Base-by-base conservation (phyloP, 139 green algal species). In the Auxenochlorella pyrenoidosa region DNA sequence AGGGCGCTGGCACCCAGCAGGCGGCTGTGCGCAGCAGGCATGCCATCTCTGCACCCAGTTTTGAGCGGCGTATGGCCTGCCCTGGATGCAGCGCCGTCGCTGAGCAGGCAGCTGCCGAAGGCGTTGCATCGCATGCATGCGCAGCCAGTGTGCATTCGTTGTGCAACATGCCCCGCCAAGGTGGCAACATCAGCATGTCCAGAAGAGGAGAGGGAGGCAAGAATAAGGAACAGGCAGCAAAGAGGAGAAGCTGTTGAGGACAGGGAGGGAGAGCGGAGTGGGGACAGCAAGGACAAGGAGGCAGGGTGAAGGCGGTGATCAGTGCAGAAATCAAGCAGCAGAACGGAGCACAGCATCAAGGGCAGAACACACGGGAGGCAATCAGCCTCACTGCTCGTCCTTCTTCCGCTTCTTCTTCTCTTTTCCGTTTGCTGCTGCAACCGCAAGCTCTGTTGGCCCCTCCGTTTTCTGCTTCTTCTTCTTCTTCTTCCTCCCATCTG, bases 341-440 rank as follows among this genome's bases (percentile, higher is more conserved):
- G 22, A 43, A 43, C 10, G n/a, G 68, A 76, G 70, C n/a, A 43
- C 15, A 47, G 36, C 8, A 30, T 28, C 3, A 21, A 73, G 32
- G 66, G 40, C 72, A 58, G 72, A 2, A 54, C 5, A 18, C 12
- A 22, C 24, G 47, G 38, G 15, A 71, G 30, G 8, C 24, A 51
- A 59, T 40, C 38, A 4, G 24, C 10, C 40, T 60, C 43, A 80
- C 75, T 34, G 32, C 41, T 78, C 44, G 68, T 47, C 84, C 84
- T 89, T 79, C 44, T 80, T 86, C 54, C 79, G 81, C 13, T 86
- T 86, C 59, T 80, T 79, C 68, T 79, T 82, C 40, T 36, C 68
- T 19, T 47, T 79, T 43, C 47, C 68, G 22, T 72, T 36, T 32
- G 19, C 32, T 43, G 79, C 79, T 58, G 36, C 79, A 40, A 15